Conservation (phyloP, 768 basidiomycete species). For the Kondoa subrosea region DNA sequence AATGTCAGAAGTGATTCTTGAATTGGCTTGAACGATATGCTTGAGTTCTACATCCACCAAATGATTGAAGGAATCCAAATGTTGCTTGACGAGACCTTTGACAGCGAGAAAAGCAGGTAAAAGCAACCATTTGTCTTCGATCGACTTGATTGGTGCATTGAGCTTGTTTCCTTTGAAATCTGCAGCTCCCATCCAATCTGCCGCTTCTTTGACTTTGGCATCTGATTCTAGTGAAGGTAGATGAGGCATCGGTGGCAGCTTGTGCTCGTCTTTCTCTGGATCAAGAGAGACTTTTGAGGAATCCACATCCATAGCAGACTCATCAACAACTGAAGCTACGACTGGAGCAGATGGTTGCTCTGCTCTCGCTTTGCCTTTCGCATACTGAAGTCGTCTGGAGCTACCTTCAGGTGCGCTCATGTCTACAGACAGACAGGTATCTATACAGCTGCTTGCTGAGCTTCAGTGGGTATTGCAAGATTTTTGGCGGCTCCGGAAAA, state of each 20-base stretch:
- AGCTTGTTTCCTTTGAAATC: not conserved
- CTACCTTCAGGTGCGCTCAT: too few relatives aligned
- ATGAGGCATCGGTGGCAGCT: not conserved
- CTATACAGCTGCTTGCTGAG: too few relatives aligned
- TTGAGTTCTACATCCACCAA: conserved; percentile 95
- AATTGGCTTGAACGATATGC: conserved; percentile 81
- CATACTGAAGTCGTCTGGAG: too few relatives aligned
- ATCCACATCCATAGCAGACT: not conserved
- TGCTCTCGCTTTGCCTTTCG: too few relatives aligned
- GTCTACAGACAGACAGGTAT: too few relatives aligned
- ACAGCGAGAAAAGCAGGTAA: conserved; percentile 91
- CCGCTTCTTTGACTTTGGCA: not conserved
- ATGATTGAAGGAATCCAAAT: conserved; percentile 97
- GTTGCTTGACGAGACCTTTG: conserved; percentile 97
- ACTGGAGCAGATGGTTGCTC: not conserved
- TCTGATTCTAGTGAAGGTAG: not conserved
- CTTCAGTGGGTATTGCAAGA: too few relatives aligned
- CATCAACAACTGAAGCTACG: not conserved
- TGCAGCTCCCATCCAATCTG: not conserved
- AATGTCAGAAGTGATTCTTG: conserved; percentile 86
- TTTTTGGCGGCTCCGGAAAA: too few relatives aligned
- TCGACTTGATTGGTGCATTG: not conserved
- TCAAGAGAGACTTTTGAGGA: not conserved
- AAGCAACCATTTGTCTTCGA: conserved; percentile 87
- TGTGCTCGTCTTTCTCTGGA: not conserved